Evolutionary conservation across 192 early-diverging fungal species (phyloP), one percentile per base, ranked within the genome.

Genomic region (Coemansia aciculifera): DNA sequence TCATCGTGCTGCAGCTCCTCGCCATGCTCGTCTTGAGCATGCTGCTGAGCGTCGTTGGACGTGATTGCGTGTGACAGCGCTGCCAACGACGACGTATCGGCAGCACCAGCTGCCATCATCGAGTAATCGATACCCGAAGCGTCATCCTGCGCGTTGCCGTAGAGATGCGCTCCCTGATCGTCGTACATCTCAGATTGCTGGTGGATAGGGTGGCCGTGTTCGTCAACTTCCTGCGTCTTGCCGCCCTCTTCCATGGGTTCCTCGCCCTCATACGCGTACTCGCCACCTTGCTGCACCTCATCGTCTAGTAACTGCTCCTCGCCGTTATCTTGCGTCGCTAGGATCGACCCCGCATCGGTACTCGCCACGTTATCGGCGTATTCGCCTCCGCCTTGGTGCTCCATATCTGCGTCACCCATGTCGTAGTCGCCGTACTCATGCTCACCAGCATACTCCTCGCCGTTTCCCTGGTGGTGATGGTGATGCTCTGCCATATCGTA

Each of bases 61-160:
- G 78, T 63, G 40, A 80, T 75, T 9, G 51, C 78, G 40, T 65
- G 78, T 34, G 78, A 72, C 40, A 80, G 73, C 8, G 78, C 78
- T 13, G 44, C 69, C 23, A 80, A 73, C 21, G 78, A 80, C 13
- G 78, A 75, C 59, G 61, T 72, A 34, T 51, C 73, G 21, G 42
- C 68, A 4, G 66, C 78, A 21, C 68, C 72, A 2, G 66, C 66
- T 8, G 67, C 61, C 27, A 79, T 74, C 56, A 79, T 74, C 10
- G 67, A 64, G 36, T 77, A 77, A 31, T 77, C 70, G 62, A 77
- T 77, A 8, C 69, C 23, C 5, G 48, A 70, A 1, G 69, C 62
- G 40, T 71, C 72, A 19, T 67, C 77, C 31, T 71, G 73, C 43
- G 19, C 62, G 10, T 62, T 15, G 2, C 49, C 72, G 59, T 80